These are phyloP conservation scores for Fonsecaea pugnacius DNA, from an alignment of 2,329 filamentous ascomycete genomes.

Conservation along the genomic window DNA sequence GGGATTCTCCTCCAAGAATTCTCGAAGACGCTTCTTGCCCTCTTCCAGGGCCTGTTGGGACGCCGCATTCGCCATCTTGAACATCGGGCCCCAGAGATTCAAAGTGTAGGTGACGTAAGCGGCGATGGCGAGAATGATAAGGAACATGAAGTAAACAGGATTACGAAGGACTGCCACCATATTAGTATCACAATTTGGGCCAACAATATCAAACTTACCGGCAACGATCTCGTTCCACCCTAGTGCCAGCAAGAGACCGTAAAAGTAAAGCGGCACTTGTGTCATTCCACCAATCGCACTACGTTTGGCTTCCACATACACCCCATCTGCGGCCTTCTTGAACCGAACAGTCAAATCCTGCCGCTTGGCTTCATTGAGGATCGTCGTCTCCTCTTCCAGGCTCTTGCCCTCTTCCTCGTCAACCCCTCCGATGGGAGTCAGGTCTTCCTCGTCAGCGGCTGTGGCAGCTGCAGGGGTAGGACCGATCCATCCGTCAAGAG, in stretches of 20 bases:
- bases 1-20: constrained; percentile 87
- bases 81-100: constrained; percentile 93
- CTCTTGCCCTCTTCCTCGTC: constrained; percentile 95
- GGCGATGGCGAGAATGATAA: constrained; percentile 74
- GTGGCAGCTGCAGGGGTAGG: constrained; percentile 74
- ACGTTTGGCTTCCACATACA: constrained; percentile 97
- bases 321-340: constrained; percentile 97
- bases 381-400: constrained; percentile 92
- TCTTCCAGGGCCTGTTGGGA: constrained; percentile 84
- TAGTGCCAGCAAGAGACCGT: constrained; percentile 80
- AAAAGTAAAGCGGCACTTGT: constrained; percentile 94
- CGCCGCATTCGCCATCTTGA: constrained; percentile 92
- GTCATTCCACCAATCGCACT: constrained; percentile 94
- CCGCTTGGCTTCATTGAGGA: constrained; percentile 86
- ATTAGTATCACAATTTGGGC: constrained; percentile 25
- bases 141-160: constrained; percentile 86
- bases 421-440: constrained; percentile 85
- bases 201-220: constrained; percentile 61
- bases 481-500: constrained; percentile 84
- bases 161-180: constrained; percentile 77
- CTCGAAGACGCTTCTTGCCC: constrained; percentile 85
- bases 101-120: constrained; percentile 91
- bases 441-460: constrained; percentile 84
- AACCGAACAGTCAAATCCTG: constrained; percentile 92
- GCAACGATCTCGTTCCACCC: constrained; percentile 99